Percentiles rank a stretch among this genome's conserved stretches.
Conservation (phyloP, 2,329 filamentous ascomycete species). For the Helotiales sp. region DNA sequence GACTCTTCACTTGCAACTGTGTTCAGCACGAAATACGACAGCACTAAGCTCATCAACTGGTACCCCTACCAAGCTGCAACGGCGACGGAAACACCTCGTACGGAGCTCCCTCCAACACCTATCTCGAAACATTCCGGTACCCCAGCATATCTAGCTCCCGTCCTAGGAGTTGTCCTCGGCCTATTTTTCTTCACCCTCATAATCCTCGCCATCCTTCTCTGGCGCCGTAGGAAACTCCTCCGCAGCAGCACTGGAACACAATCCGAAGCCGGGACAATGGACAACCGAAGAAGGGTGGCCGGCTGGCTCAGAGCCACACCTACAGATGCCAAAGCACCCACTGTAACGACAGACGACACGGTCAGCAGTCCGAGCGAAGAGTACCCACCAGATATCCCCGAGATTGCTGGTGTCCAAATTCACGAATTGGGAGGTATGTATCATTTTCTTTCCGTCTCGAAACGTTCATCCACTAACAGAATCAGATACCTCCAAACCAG, state of each 20-base stretch:
- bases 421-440: conserved; percentile 39
- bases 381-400: conserved; percentile 32
- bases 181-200: conserved; percentile 59
- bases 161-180: conserved; percentile 66
- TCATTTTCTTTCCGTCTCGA: too few species aligned
- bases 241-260: conserved; percentile 24
- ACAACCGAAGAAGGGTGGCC: conserved; percentile 33
- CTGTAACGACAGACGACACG: conserved; percentile 40
- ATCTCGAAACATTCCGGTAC: conserved; percentile 40
- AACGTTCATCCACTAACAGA: conserved; percentile 12
- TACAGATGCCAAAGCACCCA: conserved; percentile 37
- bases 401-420: conserved; percentile 39
- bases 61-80: conserved; percentile 58
- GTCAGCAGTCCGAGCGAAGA: conserved; percentile 29
- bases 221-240: conserved; percentile 49
- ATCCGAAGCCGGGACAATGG: conserved; percentile 37
- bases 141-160: conserved; percentile 63
- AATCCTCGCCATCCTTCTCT: conserved; percentile 57
- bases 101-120: conserved; percentile 20
- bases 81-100: conserved; percentile 28
- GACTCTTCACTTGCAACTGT: conserved; percentile 53
- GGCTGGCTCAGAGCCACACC: conserved; percentile 39
- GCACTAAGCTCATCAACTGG: conserved; percentile 59
- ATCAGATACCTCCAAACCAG: conserved; percentile 36
- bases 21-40: conserved; percentile 61